phyloP scores from a whole-genome alignment of 1,139 yeast genomes.

The Magnusiomyces fungicola region DNA sequence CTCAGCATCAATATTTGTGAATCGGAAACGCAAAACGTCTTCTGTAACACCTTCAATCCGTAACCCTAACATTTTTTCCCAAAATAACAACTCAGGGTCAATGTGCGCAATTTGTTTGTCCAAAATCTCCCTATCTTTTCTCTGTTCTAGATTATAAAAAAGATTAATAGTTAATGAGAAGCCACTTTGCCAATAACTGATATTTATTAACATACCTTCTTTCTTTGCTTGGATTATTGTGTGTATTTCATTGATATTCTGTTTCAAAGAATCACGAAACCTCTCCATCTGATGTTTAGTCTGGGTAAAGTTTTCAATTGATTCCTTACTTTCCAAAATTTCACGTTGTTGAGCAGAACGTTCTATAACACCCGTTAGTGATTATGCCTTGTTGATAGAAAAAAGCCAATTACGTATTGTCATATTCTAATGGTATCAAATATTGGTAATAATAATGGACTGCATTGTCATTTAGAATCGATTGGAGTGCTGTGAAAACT shows the following conservation, averaged over 20 bases:
- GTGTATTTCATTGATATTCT: conserved; percentile 18
- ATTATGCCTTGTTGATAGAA: no score
- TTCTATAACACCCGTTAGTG: no score
- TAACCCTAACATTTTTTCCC: conserved; percentile 29
- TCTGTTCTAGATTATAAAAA: conserved; percentile 1
- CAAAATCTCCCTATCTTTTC: conserved; percentile 16
- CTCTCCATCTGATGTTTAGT: conserved; percentile 21
- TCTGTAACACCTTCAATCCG: conserved; percentile 26
- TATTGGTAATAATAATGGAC: no score
- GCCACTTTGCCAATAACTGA: neutral
- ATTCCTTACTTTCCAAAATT: conserved; percentile 19
- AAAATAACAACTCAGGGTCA: conserved; percentile 26
- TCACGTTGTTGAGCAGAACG: conserved; percentile 23
- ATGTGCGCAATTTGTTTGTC: conserved; percentile 24
- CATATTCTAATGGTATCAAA: no score
- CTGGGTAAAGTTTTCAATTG: conserved; percentile 20
- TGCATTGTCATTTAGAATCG: no score
- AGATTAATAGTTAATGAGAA: neutral
- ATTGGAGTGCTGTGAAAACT: no score
- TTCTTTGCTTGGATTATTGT: conserved; percentile 15
- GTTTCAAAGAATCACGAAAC: conserved; percentile 15
- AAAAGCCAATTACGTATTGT: no score
- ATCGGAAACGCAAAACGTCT: conserved; percentile 26
- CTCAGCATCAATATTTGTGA: conserved; percentile 25
- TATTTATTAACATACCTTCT: conserved; percentile 11